phyloP scores from a whole-genome alignment of 2,329 filamentous ascomycete species.

The Xylaria sp. region DNA sequence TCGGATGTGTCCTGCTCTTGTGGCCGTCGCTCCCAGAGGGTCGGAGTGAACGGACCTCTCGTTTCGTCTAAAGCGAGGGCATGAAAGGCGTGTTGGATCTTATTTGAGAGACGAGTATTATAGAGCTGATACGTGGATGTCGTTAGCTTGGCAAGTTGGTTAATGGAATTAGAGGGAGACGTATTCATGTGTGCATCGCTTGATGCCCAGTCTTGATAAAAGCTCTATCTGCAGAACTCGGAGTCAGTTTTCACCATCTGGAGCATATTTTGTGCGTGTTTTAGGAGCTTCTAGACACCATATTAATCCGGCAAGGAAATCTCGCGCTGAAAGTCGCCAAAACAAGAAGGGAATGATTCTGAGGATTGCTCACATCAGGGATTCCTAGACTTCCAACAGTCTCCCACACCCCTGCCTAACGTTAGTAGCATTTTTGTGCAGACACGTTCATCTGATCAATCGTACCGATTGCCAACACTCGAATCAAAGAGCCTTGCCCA shows the following conservation, averaged over 20 bases:
- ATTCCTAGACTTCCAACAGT: conserved; percentile 60
- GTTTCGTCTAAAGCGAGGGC: conserved; percentile 68
- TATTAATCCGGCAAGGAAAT: too few relatives aligned
- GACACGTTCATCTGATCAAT: background rate
- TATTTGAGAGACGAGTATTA: conserved; percentile 62
- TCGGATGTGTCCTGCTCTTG: conserved; percentile 55
- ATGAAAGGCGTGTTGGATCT: conserved; percentile 68
- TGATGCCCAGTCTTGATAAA: conserved; percentile 59
- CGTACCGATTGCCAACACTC: conserved; percentile 57
- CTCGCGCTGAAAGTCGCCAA: too few relatives aligned
- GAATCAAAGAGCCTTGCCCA: conserved; percentile 56
- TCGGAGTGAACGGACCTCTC: conserved; percentile 63
- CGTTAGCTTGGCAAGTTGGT: conserved; percentile 46
- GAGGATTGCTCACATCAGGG: conserved; percentile 32
- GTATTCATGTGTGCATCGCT: conserved; percentile 58
- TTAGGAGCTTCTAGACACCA: too few relatives aligned
- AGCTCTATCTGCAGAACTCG: conserved; percentile 27
- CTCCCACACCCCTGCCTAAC: conserved; percentile 58
- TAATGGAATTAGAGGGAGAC: conserved; percentile 44
- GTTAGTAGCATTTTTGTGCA: conserved; percentile 29
- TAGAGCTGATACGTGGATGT: conserved; percentile 60
- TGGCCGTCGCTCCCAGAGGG: conserved; percentile 62
- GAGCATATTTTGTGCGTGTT: too few relatives aligned
- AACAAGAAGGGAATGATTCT: too few relatives aligned
- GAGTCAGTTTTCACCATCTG: too few relatives aligned